Evolutionary conservation across 2,329 filamentous ascomycete species (phyloP).

Genomic region (Xenoacremonium recifei): DNA sequence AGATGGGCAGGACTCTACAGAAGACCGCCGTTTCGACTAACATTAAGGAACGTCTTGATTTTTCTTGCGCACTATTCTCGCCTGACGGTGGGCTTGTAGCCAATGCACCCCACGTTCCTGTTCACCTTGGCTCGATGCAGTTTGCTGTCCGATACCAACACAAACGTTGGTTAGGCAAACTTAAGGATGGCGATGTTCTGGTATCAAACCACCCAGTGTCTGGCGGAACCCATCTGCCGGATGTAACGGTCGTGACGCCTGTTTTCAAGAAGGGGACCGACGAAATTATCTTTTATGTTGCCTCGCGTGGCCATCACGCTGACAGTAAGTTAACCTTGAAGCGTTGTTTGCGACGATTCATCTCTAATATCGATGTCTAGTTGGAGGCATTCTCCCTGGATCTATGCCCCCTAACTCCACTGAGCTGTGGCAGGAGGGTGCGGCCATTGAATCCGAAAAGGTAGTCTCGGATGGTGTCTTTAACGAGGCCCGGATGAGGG

Average conservation of each 20-base stretch:
- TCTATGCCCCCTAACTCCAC: conserved; percentile 66
- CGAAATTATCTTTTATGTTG: conserved; percentile 11
- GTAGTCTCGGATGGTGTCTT: conserved; percentile 20
- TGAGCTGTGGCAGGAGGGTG: conserved; percentile 56
- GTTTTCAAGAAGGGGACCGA: conserved; percentile 45
- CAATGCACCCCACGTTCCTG: conserved; percentile 73
- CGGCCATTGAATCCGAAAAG: conserved; percentile 45
- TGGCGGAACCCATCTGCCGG: neutral
- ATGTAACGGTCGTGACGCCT: neutral
- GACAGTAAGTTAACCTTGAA: conserved; percentile 18
- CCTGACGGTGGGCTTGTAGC: conserved; percentile 70
- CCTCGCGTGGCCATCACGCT: conserved; percentile 16
- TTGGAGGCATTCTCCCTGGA: conserved; percentile 54
- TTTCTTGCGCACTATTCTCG: conserved; percentile 74
- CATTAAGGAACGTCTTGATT: conserved; percentile 77
- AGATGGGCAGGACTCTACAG: conserved; percentile 73
- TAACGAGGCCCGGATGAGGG: conserved; percentile 52
- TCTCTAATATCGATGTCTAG: conserved; percentile 48
- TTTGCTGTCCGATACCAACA: conserved; percentile 69
- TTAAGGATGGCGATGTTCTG: conserved; percentile 72
- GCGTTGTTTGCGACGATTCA: conserved; percentile 20
- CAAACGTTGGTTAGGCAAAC: conserved; percentile 62
- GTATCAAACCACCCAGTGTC: conserved; percentile 51
- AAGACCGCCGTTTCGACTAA: conserved; percentile 75
- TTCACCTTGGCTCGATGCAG: conserved; percentile 78